Conservation (phyloP, 2,329 filamentous ascomycete genomes). For the Paraphoma chrysanthemicola region DNA sequence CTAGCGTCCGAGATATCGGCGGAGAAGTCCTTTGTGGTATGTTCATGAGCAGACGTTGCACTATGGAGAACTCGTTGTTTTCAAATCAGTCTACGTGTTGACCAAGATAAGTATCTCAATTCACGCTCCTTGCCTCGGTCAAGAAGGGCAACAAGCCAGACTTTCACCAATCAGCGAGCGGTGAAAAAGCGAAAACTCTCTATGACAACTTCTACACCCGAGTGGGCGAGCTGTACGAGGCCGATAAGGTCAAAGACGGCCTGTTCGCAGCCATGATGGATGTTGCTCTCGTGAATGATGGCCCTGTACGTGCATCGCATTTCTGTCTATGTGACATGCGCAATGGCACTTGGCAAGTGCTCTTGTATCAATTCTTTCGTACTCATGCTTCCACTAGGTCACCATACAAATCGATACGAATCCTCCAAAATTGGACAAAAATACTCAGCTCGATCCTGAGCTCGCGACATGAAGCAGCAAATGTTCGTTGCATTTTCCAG, state of each 20-base stretch:
- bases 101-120: slow-evolving; percentile 81
- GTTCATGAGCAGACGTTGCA: slow-evolving; percentile 25
- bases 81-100: slow-evolving; percentile 9
- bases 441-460: background rate
- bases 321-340: background rate
- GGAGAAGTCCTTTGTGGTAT: slow-evolving; percentile 95
- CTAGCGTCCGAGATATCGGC: slow-evolving; percentile 82
- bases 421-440: slow-evolving; percentile 49
- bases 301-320: slow-evolving; percentile 63
- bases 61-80: background rate
- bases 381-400: slow-evolving; percentile 43
- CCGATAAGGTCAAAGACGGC: slow-evolving; percentile 88
- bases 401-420: slow-evolving; percentile 58
- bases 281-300: slow-evolving; percentile 88
- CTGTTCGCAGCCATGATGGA: slow-evolving; percentile 99
- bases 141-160: slow-evolving; percentile 96
- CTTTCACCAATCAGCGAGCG: slow-evolving; percentile 86
- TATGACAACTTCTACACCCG: slow-evolving; percentile 85
- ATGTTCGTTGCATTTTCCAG: too few species aligned
- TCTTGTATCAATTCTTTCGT: background rate
- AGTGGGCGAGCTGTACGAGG: slow-evolving; percentile 73
- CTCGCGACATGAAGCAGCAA: background rate
- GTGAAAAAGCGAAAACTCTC: slow-evolving; percentile 77
- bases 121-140: slow-evolving; percentile 90
- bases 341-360: background rate